Base-by-base conservation (phyloP, 1,284 basidiomycete genomes). In the Meira miltonrushii region DNA sequence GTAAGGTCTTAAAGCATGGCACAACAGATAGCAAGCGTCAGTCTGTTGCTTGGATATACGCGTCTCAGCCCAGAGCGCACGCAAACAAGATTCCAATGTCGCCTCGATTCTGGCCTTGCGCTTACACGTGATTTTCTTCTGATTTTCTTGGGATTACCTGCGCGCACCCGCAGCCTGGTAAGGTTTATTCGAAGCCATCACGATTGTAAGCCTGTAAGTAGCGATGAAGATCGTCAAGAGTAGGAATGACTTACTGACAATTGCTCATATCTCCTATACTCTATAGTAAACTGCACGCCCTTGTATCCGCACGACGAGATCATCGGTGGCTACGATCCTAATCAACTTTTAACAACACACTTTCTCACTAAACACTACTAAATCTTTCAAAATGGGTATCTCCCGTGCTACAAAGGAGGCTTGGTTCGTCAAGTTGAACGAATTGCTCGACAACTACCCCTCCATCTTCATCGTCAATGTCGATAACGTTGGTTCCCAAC, bases 401-500 rank as follows among this genome's bases (percentile, higher is more conserved):
- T 85, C 87, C 82, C 88, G 90, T 71, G 85, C 87, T 79, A 88
- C 92, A 78, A 97, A 97, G 84, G 88, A 89, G 77, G 71, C 86
- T 46, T 99, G 97, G 86, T 97, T 98, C 81, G 82, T 81, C 71
- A 95, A 94, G 84, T 87, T 98, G 81, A 90, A 88, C 84, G 88
- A 91, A 79, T 88, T 96, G 73, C 85, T 99, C 75, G 84, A 86
- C 81, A 87, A 89, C 81, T 95, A 90, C 82, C 90, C 79, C 91
- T 77, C 94, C 66, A 92, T 98, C 83, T 97, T 99, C 85, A 80
- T 98, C 69, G 94, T 97, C 84, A 97, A 97, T 82, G 92, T 98
- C 79, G 95, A 98, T 87, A 98, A 98, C 82, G 94, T 99, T 79
- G 91, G 91, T 64, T 97, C 93, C 66, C 95, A 97, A 85, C 95